A percentile compares a stretch with the other conserved stretches of the same genome.
These are phyloP conservation scores for Flaveria linearis DNA, from an alignment of 129 eudicot genomes.

Conservation along the genomic window DNA sequence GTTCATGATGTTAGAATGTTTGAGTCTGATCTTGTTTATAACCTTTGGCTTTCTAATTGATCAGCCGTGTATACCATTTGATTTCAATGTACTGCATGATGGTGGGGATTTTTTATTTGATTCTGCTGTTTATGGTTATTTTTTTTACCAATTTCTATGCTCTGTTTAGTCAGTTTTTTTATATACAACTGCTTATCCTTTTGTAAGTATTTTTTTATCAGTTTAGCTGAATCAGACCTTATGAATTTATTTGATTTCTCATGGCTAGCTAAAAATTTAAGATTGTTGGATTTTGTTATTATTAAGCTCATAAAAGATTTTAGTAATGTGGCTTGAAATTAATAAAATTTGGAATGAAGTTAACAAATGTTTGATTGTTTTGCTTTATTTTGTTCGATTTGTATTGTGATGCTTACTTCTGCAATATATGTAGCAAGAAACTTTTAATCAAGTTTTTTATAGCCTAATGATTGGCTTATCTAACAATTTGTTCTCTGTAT, in stretches of 20 bases:
- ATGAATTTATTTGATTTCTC: neutral
- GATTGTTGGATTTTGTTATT: neutral
- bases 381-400: too few species aligned
- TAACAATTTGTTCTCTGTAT: neutral
- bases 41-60: neutral
- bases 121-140: neutral
- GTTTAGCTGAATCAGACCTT: neutral
- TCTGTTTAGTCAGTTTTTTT: neutral
- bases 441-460: too few species aligned
- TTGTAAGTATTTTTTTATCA: neutral
- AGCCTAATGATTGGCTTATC: neutral
- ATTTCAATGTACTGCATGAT: neutral
- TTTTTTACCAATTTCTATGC: neutral
- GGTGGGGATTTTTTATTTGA: neutral
- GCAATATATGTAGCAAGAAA: neutral
- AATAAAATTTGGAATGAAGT: neutral
- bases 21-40: neutral
- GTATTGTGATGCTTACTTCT: neutral
- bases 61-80: neutral
- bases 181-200: neutral
- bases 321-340: neutral
- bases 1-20: neutral
- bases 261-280: neutral
- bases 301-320: neutral
- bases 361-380: neutral